Base-by-base conservation (phyloP, 2,329 filamentous ascomycete species). In the Cercospora beticola region DNA sequence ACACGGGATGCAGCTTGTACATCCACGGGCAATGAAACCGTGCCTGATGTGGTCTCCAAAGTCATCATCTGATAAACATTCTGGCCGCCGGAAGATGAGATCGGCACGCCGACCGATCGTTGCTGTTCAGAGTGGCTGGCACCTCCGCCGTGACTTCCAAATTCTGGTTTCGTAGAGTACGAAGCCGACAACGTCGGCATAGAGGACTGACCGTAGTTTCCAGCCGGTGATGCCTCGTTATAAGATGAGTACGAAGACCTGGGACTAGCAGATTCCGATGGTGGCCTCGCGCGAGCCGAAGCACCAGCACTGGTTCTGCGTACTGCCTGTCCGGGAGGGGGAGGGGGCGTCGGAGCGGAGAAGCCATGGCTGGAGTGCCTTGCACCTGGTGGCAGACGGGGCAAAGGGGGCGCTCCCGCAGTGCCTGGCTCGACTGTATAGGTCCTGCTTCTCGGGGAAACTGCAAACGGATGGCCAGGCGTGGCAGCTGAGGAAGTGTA, bases 1-100 rank as follows among this genome's bases (percentile, higher is more conserved):
- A 92, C 88, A 73, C 89, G 90, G 12, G 93, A 96, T 12, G 90
- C 93, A 74, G 92, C 90, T 73, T 92, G 90, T 54, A 92, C 88
- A 77, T 97, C 92, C 9, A 94, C 88, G 14, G 90, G 89, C 60
- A 94, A 88, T 71, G 85, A 83, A 65, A 86, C 84, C 43, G 82
- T 81, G 18, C 85, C 85, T 56, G 82, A 80, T 62, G 82, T 82
- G 16, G 83, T 86, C 72, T 84, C 81, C 64, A 85, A 77, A 2
- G 84, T 87, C 83, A 86, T 85, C 75, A 85, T 82, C 73, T 84
- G 85, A 66, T 84, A 84, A 60, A 80, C 82, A 70, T 81, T 83
- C 65, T 83, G 82, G 5, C 76, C 74, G 9, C 79, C 78, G 14
- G 81, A 80, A 14, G 83, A 82, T 4, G 80, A 79, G 67, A 85